Percentiles rank a stretch among this genome's conserved stretches.
These are phyloP conservation scores for Metschnikowia hibisci DNA, from an alignment of 805 yeast genomes.

Conservation along the genomic window DNA sequence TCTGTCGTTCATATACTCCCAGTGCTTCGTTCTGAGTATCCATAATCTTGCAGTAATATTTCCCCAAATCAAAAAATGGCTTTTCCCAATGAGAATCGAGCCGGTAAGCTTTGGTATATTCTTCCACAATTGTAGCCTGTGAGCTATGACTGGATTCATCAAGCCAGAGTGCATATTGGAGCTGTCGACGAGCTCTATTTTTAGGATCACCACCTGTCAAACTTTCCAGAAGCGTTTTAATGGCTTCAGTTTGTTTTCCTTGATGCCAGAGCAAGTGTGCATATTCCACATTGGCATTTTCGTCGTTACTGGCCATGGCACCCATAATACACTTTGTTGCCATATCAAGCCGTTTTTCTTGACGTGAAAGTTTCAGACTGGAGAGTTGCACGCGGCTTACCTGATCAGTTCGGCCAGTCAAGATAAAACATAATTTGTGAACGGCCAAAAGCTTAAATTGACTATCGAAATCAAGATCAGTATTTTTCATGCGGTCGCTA, in stretches of 20 bases:
- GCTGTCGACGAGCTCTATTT: constrained; percentile 46
- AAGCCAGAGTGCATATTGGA: constrained; percentile 84
- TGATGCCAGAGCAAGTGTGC: constrained; percentile 84
- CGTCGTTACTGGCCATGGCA: constrained; percentile 44
- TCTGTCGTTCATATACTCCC: constrained; percentile 53
- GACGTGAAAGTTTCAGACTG: constrained; percentile 62
- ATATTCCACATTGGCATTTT: constrained; percentile 64
- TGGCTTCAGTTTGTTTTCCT: constrained; percentile 83
- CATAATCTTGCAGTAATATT: constrained; percentile 70
- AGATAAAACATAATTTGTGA: constrained; percentile 46
- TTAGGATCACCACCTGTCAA: constrained; percentile 17
- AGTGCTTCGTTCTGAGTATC: constrained; percentile 54
- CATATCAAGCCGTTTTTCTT: constrained; percentile 63
- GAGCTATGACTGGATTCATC: constrained; percentile 82
- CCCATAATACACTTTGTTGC: constrained; percentile 65
- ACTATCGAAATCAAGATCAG: constrained; percentile 48
- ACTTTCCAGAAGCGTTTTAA: constrained; percentile 54
- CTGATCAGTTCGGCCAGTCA: constrained; percentile 32
- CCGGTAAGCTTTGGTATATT: constrained; percentile 57
- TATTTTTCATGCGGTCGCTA: constrained; percentile 28
- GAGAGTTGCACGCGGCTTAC: constrained; percentile 48
- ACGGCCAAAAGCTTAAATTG: constrained; percentile 58
- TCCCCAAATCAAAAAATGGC: constrained; percentile 76
- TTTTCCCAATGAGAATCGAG: constrained; percentile 64
- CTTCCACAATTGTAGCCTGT: constrained; percentile 64